Evolutionary conservation across 1,139 yeast species (phyloP).

Genomic region (Diutina scorzettiae): DNA sequence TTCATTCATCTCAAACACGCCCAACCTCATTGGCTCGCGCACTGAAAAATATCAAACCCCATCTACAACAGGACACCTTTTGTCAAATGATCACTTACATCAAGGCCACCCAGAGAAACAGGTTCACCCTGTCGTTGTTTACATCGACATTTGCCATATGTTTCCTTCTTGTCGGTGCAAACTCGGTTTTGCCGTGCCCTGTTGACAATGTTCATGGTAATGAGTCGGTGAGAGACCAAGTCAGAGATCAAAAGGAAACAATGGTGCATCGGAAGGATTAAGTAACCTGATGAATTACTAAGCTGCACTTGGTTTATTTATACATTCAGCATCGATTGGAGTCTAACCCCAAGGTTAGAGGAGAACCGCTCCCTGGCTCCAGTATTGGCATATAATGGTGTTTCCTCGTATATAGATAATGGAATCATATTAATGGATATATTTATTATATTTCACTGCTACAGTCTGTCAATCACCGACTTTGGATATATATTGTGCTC

Average conservation of each 20-base stretch:
- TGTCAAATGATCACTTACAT: constrained; percentile 14
- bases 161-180: constrained; percentile 57
- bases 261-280: too few species aligned
- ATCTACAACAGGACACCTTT: not conserved
- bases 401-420: not conserved
- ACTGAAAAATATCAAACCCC: constrained; percentile 3
- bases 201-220: constrained; percentile 39
- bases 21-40: constrained; percentile 1
- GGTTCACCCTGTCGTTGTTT: constrained; percentile 54
- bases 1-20: too few species aligned
- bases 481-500: too few species aligned
- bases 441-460: too few species aligned
- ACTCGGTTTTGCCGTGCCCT: constrained; percentile 67
- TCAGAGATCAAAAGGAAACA: not conserved
- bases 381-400: not conserved
- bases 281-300: too few species aligned
- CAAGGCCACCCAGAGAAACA: constrained; percentile 44
- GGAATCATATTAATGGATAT: too few species aligned
- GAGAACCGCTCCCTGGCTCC: not conserved
- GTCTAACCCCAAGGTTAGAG: not conserved
- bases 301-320: not conserved
- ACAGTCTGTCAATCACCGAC: too few species aligned
- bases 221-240: constrained; percentile 23
- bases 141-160: constrained; percentile 69
- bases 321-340: not conserved